A percentile compares a stretch with the other conserved stretches of the same genome.
phyloP scores from a whole-genome alignment of 208 protist species.

The Trypanosoma vivax region DNA sequence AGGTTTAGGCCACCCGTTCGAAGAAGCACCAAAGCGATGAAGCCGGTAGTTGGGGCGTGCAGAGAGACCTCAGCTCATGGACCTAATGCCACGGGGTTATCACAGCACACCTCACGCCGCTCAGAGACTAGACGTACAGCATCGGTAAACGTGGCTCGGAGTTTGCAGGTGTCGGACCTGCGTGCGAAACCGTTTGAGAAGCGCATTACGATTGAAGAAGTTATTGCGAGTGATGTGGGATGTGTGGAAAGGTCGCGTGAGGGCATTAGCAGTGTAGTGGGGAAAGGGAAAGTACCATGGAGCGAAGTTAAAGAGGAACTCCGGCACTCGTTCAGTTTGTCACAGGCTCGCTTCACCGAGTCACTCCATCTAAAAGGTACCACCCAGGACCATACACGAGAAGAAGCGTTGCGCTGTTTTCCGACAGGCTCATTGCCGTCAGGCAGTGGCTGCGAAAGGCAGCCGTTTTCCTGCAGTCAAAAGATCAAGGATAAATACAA shows the following conservation, averaged over 20 bases:
- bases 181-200: constrained; percentile 9
- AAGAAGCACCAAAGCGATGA: neutral
- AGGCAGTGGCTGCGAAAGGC: too few relatives aligned
- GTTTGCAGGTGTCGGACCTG: constrained; percentile 9
- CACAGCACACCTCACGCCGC: neutral
- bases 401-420: too few relatives aligned
- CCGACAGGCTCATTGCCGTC: too few relatives aligned
- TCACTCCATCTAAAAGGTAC: neutral
- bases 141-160: constrained; percentile 13
- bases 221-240: constrained; percentile 36
- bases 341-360: constrained; percentile 1
- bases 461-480: too few relatives aligned
- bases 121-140: neutral
- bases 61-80: too few relatives aligned
- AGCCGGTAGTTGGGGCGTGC: neutral
- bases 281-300: constrained; percentile 51
- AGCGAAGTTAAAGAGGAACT: constrained; percentile 38
- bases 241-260: constrained; percentile 7
- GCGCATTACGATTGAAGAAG: constrained; percentile 54
- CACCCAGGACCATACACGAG: neutral
- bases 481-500: too few relatives aligned
- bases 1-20: neutral
- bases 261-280: constrained; percentile 32
- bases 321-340: constrained; percentile 24
- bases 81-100: neutral